Evolutionary conservation across 495 filamentous ascomycete genomes (phyloP).

Genomic region (Penicillium riverlandense): DNA sequence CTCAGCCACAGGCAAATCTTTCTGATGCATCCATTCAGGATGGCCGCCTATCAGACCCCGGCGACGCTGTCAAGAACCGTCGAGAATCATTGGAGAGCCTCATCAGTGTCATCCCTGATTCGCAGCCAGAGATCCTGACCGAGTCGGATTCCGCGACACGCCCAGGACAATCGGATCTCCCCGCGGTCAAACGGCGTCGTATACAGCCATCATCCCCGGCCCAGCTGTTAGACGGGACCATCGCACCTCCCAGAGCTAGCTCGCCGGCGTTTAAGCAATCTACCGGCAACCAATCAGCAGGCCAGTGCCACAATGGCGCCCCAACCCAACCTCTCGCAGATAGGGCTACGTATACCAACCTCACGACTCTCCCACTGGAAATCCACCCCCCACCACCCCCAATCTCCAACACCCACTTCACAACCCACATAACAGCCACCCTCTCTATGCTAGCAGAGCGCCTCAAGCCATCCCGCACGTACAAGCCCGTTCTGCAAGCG

Average conservation of each 20-base stretch:
- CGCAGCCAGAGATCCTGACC: conserved; percentile 17
- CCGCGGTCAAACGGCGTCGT: conserved; percentile 17
- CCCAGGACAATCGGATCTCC: background rate
- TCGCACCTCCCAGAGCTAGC: no score
- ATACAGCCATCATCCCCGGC: background rate
- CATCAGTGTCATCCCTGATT: conserved; percentile 42
- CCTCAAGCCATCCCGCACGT: conserved; percentile 42
- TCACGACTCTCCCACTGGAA: conserved; percentile 19
- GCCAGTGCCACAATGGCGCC: no score
- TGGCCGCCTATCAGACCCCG: no score
- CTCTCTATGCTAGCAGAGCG: conserved; percentile 45
- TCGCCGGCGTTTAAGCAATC: no score
- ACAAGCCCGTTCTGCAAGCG: conserved; percentile 40
- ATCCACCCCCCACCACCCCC: conserved; percentile 40
- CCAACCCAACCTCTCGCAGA: no score
- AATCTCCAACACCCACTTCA: conserved; percentile 31
- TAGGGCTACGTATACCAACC: background rate
- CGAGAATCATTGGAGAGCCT: conserved; percentile 34
- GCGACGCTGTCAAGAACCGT: background rate
- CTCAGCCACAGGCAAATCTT: no score
- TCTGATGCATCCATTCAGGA: no score
- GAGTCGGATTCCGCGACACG: no score
- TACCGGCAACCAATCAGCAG: no score
- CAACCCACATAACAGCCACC: conserved; percentile 47
- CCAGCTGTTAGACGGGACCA: background rate